Conservation (phyloP, 208 protist species). For the Blastocrithidia nonstop region DNA sequence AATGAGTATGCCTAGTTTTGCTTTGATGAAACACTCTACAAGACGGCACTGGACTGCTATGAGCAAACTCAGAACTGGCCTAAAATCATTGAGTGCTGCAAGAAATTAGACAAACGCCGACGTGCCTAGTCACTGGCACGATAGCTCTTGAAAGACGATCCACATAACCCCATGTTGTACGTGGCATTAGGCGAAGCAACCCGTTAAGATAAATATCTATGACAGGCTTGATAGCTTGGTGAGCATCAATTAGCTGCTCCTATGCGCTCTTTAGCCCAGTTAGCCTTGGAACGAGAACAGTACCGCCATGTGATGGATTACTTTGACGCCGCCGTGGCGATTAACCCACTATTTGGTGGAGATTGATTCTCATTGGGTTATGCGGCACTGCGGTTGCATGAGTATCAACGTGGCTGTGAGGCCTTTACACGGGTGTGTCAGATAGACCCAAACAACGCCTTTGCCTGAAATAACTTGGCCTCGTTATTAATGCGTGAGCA, state of each 20-base stretch:
- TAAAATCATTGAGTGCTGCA: slow-evolving; percentile 83
- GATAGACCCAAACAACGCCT: slow-evolving; percentile 77
- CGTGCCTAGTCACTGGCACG: slow-evolving; percentile 75
- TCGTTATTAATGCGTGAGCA: slow-evolving; percentile 63
- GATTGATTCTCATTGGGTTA: slow-evolving; percentile 88
- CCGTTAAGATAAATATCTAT: slow-evolving; percentile 54
- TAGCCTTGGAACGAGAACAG: slow-evolving; percentile 72
- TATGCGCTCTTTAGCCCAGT: slow-evolving; percentile 71
- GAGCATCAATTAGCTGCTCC: slow-evolving; percentile 65
- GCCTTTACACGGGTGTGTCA: slow-evolving; percentile 84
- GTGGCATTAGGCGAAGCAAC: slow-evolving; percentile 84
- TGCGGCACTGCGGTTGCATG: slow-evolving; percentile 48
- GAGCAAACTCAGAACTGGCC: slow-evolving; percentile 80
- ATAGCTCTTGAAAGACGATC: slow-evolving; percentile 67
- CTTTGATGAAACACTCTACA: slow-evolving; percentile 69
- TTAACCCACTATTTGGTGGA: slow-evolving; percentile 83
- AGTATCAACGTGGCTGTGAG: slow-evolving; percentile 56
- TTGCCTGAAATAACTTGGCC: slow-evolving; percentile 86
- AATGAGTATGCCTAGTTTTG: slow-evolving; percentile 79
- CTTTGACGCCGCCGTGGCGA: slow-evolving; percentile 73
- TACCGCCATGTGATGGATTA: slow-evolving; percentile 76
- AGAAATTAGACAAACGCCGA: slow-evolving; percentile 73
- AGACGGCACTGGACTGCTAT: slow-evolving; percentile 78
- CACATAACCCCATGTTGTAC: slow-evolving; percentile 77
- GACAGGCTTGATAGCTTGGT: slow-evolving; percentile 85